A percentile compares a stretch with the other conserved stretches of the same genome.
Conservation (phyloP, 202 grass and related monocot species). For the Panicum hallii region DNA sequence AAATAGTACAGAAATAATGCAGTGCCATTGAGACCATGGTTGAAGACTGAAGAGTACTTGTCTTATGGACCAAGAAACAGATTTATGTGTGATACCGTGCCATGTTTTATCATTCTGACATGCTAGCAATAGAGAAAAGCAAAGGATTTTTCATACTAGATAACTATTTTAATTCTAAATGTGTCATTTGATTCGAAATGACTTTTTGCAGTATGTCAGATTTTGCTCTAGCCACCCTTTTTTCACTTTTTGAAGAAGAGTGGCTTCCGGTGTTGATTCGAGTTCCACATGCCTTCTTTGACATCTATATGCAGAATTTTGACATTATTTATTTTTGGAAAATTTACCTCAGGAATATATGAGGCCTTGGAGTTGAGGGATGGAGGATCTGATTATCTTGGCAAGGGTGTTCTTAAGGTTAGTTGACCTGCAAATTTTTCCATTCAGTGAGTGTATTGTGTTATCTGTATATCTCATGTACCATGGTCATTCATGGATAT, state of each 20-base stretch:
- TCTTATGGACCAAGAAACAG: neutral
- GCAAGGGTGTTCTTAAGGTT: constrained; percentile 93
- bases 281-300: neutral
- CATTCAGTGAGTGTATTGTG: neutral
- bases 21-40: too few species aligned
- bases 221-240: neutral
- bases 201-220: neutral
- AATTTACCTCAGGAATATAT: constrained; percentile 63
- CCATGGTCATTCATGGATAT: neutral
- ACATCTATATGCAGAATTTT: neutral
- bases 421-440: neutral
- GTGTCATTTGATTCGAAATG: neutral
- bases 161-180: neutral
- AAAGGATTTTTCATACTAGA: neutral
- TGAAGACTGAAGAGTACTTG: neutral
- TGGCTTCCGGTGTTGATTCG: neutral
- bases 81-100: neutral
- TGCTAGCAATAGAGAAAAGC: neutral
- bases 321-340: neutral
- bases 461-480: neutral
- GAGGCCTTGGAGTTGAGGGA: constrained; percentile 94
- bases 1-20: neutral
- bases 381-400: constrained; percentile 91
- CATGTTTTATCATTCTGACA: neutral
- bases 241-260: neutral